Base-by-base conservation (phyloP, 1,139 yeast species). In the Hansenula lynferdii region DNA sequence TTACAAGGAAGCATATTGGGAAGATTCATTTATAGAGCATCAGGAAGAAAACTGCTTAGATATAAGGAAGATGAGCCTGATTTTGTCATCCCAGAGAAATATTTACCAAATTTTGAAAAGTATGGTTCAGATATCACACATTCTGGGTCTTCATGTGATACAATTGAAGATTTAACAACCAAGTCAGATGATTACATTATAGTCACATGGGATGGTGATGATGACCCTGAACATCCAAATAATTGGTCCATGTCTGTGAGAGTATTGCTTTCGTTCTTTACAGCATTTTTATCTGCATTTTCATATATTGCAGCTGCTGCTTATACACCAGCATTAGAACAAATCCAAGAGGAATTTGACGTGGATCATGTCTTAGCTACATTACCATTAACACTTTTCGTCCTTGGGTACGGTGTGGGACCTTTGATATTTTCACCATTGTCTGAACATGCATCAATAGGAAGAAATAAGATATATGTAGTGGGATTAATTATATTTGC, bases 261-360 rank as follows among this genome's bases (percentile, higher is more conserved):
- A 51, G 36, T 58, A 0, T 37, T 71, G 18, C 64, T 75, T 31
- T 57, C 69, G 1, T 15, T 67, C 8, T 61, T 69, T 41, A 62
- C 75, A 23, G 65, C 70, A 35, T 40, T 74, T 27, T 61, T 79
- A 40, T 75, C 84, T 2, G 57, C 67, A 5, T 62, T 73, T 5
- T 78, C 77, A 4, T 80, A 80, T 49, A 73, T 77, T 69, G 82
- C 78, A 6, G 68, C 84, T 1, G 77, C 85, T 1, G 71, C 78
- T 20, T 77, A 73, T 48, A 71, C 83, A 1, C 83, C 85, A 0
- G 81, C 80, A 14, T 48, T 69, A 56, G 58, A 56, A 10, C 50
- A 63, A 22, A 54, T 80, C 31, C 61, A 64, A 51, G 57, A 58
- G 17, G 69, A 72, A 21, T 74, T 75, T 42, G 47, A 57, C 14